Base-by-base conservation (phyloP, 208 protist species). In the Endotrypanum monterogeii region DNA sequence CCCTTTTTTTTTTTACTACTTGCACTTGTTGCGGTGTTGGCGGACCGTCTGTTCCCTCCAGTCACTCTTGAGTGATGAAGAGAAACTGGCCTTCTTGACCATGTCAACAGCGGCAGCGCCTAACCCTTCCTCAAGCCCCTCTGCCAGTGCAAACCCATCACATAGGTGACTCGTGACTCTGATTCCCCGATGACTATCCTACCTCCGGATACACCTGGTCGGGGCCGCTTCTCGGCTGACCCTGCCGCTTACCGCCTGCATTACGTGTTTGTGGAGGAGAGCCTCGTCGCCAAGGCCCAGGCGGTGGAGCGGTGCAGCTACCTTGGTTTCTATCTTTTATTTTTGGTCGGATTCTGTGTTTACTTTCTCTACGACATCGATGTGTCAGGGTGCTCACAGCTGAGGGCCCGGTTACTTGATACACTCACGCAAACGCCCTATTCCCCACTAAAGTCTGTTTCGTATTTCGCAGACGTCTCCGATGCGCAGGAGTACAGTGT, bases 311-410 rank as follows among this genome's bases (percentile, higher is more conserved):
- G 68, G 3, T n/a, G 46, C 39, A 55, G 55, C 44, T 54, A 63
- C 32, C 25, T 82, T 51, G 23, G 79, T 18, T 35, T 82, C 30
- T 65, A 78, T 18, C 11, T 76, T 32, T 12, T 86, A 32, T 48
- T 84, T 20, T 23, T 89, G 44, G 46, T 84, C n/a, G 55, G 74
- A 8, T 86, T 85, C 39, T 76, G 72, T 32, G 63, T 89, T 30
- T 83, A 82, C 66, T 73, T 78, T 39, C 58, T 89, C 1, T 70
- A 74, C 23, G 76, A 75, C 20, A 32, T 46, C 0, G 50, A 82
- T 39, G 58, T 68, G 0, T n/a, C 41, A 0, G 71, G 32, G 20
- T 41, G 61, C 11, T 71, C 61, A 23, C 54, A 57, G 39, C 41
- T 78, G 39, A 66, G 30, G 23, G 66, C 44, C 46, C 57, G 63